These are phyloP conservation scores for Kluyveromyces marxianus DNA, from an alignment of 1,139 yeast genomes.

Conservation along the genomic window DNA sequence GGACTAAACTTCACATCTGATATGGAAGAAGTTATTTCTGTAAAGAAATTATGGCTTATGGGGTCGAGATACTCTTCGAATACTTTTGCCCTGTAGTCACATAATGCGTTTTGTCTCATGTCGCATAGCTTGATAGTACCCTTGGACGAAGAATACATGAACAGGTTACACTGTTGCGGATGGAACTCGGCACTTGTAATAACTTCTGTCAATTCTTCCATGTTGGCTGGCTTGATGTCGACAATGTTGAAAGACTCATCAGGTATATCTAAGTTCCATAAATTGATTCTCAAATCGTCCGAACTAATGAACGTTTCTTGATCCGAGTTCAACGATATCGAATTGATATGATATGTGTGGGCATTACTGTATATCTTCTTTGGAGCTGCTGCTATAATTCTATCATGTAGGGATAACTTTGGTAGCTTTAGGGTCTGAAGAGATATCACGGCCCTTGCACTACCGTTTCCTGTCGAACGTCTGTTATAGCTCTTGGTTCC, in stretches of 20 bases:
- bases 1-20: constrained; percentile 89
- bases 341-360: constrained; percentile 96
- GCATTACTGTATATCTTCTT: constrained; percentile 89
- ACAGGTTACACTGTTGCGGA: constrained; percentile 84
- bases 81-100: constrained; percentile 83
- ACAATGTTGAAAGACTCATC: constrained; percentile 96
- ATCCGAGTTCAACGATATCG: constrained; percentile 89
- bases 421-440: constrained; percentile 60
- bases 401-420: constrained; percentile 82
- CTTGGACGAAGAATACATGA: constrained; percentile 94
- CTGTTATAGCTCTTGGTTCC: constrained; percentile 14
- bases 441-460: constrained; percentile 23
- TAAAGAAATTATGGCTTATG: constrained; percentile 86
- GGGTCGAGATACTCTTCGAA: constrained; percentile 94
- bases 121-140: constrained; percentile 95
- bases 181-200: constrained; percentile 98
- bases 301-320: constrained; percentile 92
- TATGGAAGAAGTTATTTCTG: constrained; percentile 92
- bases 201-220: constrained; percentile 98
- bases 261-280: constrained; percentile 92
- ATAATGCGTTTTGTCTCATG: constrained; percentile 92
- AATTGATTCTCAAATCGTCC: constrained; percentile 90
- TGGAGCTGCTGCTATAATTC: constrained; percentile 91
- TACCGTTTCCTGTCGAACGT: constrained; percentile 13
- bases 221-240: constrained; percentile 94